Evolutionary conservation across 2,329 filamentous ascomycete species (phyloP), one percentile per base, ranked within the genome.

Genomic region (Incumbomyces lentus): DNA sequence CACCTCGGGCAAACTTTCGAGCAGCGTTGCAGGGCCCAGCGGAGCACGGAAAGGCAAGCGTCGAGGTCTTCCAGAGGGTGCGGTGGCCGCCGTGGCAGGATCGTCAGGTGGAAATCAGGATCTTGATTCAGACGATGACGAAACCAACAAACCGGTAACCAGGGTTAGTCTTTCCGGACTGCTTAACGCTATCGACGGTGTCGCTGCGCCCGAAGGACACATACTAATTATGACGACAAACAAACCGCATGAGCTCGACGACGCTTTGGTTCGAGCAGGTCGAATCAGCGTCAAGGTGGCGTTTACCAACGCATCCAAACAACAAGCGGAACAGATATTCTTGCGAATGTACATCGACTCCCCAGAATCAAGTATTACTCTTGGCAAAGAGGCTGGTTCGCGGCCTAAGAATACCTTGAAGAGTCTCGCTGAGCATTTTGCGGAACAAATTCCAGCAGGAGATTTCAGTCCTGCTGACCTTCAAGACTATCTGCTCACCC

Each of bases 161-260:
- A 37, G 50, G 17, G 86, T 89, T 54, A 85, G 83, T 1, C 72
- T 92, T 2, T 86, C 84, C 0, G 85, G 85, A 1, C 72, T 93
- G 1, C 73, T 93, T 43, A 93, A 93, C 62, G 82, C 83, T 48
- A 86, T 93, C 34, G 86, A 93, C 58, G 84, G 86, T 46, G 84
- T 88, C 1, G 83, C 82, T 1, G 84, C 80, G 2, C 83, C 86
- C 56, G 85, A 90, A 65, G 85, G 84, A 19, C 76, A 84, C 38
- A 76, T 90, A 11, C 73, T 90, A 14, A 81, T 90, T 66, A 87
- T 89, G 82, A 89, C 85, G 0, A 87, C 83, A 29, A 92, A 90
- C 63, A 75, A 79, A 49, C 81, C 82, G 2, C 80, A 89, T 55
- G 72, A 76, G 12, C 74, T 90, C 0, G 84, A 89, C 58, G 74